Base-by-base conservation (phyloP, 805 yeast genomes). In the Lachancea sp. region DNA sequence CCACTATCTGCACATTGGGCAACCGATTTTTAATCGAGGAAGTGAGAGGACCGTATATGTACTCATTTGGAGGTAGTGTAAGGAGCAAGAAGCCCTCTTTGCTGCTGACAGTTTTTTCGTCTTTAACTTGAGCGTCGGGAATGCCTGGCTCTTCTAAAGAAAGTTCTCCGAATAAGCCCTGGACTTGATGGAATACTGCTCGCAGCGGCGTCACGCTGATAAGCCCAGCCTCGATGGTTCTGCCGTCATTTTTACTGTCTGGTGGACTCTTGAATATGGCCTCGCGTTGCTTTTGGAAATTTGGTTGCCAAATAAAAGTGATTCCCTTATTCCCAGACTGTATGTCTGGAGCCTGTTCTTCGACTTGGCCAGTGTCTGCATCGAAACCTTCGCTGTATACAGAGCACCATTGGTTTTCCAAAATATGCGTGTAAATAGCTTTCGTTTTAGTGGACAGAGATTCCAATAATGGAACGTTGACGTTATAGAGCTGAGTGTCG, bases 291-390 rank as follows among this genome's bases (percentile, higher is more conserved):
- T 72, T 65, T 36, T 74, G 75, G 64, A 87, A 88, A 59, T 89
- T 79, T 0, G 99, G 99, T 36, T 72, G 71, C 99, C 99, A 91
- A 49, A 68, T 69, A 65, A 80, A 93, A 45, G 75, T 72, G 26
- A 74, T 69, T 48, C 66, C 59, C 17, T 75, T 67, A 2, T 57
- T 58, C 5, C 59, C 58, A 2, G 53, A 36, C 9, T 50, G 49
- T 26, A 56, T 57, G 7, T 55, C 56, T 16, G 63, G 59, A 59
- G 79, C 86, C n/a, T 38, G 42, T 12, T 34, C 26, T 15, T 49
- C 49, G 59, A 78, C 86, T 9, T 35, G 22, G 18, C 25, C 25
- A 2, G 40, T 42, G 22, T 43, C 46, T 7, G 38, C 42, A 19
- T 43, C 46, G 29, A 31, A 40, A 16, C 42, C 46, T 16, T 10